Percentiles rank a stretch among this genome's conserved stretches.
Evolutionary conservation across 768 basidiomycete species (phyloP).

Genomic region (Termitomyces sp.): DNA sequence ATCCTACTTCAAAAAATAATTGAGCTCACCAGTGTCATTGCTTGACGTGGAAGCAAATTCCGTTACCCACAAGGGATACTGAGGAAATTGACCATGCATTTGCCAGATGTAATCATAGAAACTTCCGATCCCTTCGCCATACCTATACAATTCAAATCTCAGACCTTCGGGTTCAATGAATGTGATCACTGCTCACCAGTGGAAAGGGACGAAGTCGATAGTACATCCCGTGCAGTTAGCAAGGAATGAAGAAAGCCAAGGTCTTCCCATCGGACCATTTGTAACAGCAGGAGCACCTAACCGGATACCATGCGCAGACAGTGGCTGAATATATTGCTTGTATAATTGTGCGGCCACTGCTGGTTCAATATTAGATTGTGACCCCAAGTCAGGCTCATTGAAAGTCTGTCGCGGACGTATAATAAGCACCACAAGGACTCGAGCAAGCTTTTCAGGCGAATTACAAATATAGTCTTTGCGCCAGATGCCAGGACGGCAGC

Average conservation of each 20-base stretch:
- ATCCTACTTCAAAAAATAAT: neutral
- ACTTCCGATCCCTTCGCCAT: constrained; percentile 24
- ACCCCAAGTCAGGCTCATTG: constrained; percentile 29
- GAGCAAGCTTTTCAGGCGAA: neutral
- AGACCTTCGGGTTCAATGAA: neutral
- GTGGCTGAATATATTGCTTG: constrained; percentile 30
- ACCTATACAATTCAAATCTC: constrained; percentile 11
- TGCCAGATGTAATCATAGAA: constrained; percentile 28
- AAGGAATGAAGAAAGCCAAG: constrained; percentile 28
- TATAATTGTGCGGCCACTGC: constrained; percentile 25
- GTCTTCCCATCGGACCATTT: constrained; percentile 22
- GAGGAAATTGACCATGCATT: constrained; percentile 27
- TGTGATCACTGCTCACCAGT: constrained; percentile 26
- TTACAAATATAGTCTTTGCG: constrained; percentile 32
- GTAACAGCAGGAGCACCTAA: constrained; percentile 32
- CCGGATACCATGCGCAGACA: constrained; percentile 22
- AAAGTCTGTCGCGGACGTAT: constrained; percentile 19
- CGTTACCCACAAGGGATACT: constrained; percentile 29
- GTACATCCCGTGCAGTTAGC: constrained; percentile 28
- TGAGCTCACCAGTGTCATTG: constrained; percentile 11
- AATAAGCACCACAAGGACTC: neutral
- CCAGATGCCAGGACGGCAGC: constrained; percentile 19
- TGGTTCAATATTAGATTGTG: constrained; percentile 27
- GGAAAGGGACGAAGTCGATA: constrained; percentile 29
- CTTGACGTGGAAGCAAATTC: constrained; percentile 20